phyloP scores from a whole-genome alignment of 2,329 filamentous ascomycete species.

The Helotiales sp. region DNA sequence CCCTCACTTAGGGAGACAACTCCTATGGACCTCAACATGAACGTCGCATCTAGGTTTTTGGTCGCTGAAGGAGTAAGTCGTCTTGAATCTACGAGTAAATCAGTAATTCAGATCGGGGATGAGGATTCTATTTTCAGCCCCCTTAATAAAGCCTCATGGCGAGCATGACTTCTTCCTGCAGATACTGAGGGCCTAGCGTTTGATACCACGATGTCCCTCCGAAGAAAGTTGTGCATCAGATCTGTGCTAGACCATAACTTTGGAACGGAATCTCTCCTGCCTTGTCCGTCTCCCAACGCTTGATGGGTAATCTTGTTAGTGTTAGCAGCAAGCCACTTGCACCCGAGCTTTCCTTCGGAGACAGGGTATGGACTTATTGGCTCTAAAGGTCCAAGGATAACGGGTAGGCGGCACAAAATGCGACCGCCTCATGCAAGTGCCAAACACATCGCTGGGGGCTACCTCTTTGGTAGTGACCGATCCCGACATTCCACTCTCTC shows the following conservation, averaged over 20 bases:
- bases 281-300: background rate
- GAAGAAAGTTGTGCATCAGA: background rate
- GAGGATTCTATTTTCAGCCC: background rate
- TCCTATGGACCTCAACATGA: background rate
- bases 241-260: background rate
- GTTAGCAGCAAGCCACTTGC: background rate
- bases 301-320: background rate
- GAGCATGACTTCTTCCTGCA: no score
- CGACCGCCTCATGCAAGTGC: background rate
- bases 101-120: no score
- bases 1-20: background rate
- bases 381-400: no score
- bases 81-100: no score
- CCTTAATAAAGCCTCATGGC: no score
- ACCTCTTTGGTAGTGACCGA: background rate
- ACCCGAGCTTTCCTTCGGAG: no score
- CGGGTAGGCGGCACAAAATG: constrained; percentile 5
- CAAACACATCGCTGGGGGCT: no score
- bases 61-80: no score
- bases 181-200: no score
- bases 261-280: background rate
- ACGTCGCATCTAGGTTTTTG: background rate
- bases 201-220: no score
- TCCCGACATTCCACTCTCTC: background rate
- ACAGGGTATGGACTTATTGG: no score